Conservation (phyloP, 2,329 filamentous ascomycete species). For the Grosmannia huntii region DNA sequence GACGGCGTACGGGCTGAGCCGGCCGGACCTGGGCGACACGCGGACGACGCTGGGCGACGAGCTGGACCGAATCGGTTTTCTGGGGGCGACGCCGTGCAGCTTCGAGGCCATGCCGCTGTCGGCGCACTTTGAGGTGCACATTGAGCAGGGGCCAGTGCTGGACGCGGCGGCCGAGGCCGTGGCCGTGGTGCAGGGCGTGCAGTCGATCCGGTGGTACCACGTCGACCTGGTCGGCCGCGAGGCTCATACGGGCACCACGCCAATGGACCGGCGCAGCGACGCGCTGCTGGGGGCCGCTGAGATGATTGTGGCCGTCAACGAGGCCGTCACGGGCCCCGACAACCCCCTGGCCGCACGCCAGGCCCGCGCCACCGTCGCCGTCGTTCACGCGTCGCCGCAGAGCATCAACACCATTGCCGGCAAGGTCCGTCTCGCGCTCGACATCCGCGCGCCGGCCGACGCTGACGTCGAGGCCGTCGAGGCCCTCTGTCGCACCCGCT, state of each 20-base stretch:
- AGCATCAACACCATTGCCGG: slow-evolving; percentile 65
- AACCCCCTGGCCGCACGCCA: slow-evolving; percentile 16
- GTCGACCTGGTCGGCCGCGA: slow-evolving; percentile 53
- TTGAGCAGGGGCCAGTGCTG: slow-evolving; percentile 70
- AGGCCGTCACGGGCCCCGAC: slow-evolving; percentile 31
- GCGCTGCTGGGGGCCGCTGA: slow-evolving; percentile 19
- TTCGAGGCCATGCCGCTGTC: slow-evolving; percentile 50
- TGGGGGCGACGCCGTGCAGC: slow-evolving; percentile 41
- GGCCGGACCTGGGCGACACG: slow-evolving; percentile 47
- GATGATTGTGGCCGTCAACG: slow-evolving; percentile 20
- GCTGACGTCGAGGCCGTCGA: slow-evolving; percentile 45
- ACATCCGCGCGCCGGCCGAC: slow-evolving; percentile 49
- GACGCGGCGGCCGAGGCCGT: slow-evolving; percentile 45
- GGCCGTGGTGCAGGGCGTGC: slow-evolving; percentile 54
- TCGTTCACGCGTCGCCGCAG: slow-evolving; percentile 41
- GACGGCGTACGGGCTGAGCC: slow-evolving; percentile 43
- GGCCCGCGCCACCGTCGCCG: slow-evolving; percentile 46
- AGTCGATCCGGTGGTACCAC: slow-evolving; percentile 50
- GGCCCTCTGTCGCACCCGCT: slow-evolving; percentile 7
- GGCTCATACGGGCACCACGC: slow-evolving; percentile 63
- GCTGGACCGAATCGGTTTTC: slow-evolving; percentile 58
- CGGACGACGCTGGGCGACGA: slow-evolving; percentile 52
- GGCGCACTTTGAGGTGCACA: slow-evolving; percentile 74
- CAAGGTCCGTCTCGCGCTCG: slow-evolving; percentile 52
- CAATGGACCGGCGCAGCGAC: slow-evolving; percentile 22